Evolutionary conservation across 441 rosid genomes (phyloP).

Genomic region (Bruguiera hainesii): DNA sequence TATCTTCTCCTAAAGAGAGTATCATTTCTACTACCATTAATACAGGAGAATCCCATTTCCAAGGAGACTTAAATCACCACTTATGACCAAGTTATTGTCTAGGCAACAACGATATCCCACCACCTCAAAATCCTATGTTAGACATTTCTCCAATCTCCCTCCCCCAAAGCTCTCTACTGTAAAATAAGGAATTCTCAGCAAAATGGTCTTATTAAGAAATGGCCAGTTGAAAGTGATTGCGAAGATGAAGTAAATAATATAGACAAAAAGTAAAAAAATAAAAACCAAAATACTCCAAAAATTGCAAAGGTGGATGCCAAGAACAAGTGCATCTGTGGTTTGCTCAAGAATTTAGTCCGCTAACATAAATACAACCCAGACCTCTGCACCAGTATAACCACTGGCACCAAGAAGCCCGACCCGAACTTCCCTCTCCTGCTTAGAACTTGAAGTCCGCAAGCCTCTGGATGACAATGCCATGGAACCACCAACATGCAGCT

Average conservation of each 20-base stretch:
- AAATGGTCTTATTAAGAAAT: no score
- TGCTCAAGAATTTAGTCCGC: neutral
- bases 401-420: constrained; percentile 92
- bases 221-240: no score
- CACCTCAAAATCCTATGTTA: neutral
- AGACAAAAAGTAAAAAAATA: neutral
- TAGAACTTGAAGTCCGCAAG: constrained; percentile 33
- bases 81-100: neutral
- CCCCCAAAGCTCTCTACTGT: neutral
- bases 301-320: no score
- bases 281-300: no score
- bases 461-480: constrained; percentile 34
- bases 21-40: neutral
- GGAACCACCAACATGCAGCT: constrained; percentile 33
- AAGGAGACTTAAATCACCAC: neutral
- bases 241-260: neutral
- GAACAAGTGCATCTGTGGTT: neutral
- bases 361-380: constrained; percentile 18
- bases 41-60: neutral
- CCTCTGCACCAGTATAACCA: constrained; percentile 99
- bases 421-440: constrained; percentile 48
- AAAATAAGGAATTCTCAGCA: no score
- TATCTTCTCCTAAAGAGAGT: neutral
- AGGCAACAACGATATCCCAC: neutral
- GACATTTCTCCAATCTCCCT: neutral